Conservation (phyloP, 371 early-diverging fungal species). For the Mucor sp. region DNA sequence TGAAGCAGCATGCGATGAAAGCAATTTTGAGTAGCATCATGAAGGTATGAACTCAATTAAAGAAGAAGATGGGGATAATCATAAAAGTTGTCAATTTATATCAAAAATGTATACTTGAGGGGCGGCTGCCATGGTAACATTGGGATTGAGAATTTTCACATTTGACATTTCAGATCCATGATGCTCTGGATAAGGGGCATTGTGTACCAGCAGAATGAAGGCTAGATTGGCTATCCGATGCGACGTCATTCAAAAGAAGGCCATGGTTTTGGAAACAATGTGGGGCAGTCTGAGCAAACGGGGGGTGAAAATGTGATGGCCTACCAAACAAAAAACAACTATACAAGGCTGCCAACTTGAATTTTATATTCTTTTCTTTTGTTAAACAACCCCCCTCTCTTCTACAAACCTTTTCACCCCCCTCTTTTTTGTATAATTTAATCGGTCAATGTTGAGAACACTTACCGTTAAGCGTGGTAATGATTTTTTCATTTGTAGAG, state of each 20-base stretch:
- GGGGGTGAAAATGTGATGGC: constrained; percentile 12
- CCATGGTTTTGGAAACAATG: not conserved
- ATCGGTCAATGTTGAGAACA: constrained; percentile 47
- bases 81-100: not conserved
- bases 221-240: constrained; percentile 3
- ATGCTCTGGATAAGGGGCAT: not conserved
- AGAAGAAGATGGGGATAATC: not conserved
- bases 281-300: constrained; percentile 7
- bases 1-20: not conserved
- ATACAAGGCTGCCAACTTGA: constrained; percentile 7
- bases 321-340: constrained; percentile 11
- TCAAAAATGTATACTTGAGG: not conserved
- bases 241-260: constrained; percentile 11
- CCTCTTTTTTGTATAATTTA: constrained; percentile 17
- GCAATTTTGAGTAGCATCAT: not conserved
- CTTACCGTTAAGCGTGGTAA: constrained; percentile 49
- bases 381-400: constrained; percentile 42
- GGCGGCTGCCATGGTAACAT: not conserved
- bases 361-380: constrained; percentile 2
- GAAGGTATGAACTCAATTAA: not conserved
- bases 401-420: constrained; percentile 17
- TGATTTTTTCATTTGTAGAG: not conserved
- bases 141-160: not conserved
- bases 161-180: not conserved
- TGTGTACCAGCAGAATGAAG: not conserved